Evolutionary conservation across 768 basidiomycete species (phyloP), one percentile per base, ranked within the genome.

Genomic region (Tylopilus balloui): DNA sequence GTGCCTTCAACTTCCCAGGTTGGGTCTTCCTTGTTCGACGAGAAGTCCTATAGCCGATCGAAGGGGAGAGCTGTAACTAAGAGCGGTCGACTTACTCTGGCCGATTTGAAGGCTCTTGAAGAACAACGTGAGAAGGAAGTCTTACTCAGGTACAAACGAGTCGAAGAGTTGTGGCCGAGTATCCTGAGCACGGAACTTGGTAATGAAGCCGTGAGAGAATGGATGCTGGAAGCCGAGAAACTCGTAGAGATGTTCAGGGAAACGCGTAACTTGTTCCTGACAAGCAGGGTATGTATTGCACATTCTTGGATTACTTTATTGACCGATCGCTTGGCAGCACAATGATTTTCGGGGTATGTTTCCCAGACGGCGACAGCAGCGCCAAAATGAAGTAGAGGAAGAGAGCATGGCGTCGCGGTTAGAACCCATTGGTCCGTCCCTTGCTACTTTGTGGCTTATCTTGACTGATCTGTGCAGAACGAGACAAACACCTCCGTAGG

Each of bases 221-320:
- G 93, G 88, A 70, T 95, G 55, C 62, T 84, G 24, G 84, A 91
- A 58, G 91, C 92, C 0, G 89, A 91, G 62, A 86, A 81, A 57
- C 72, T 99, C 39, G 78, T 96, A 4, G 93, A 96, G 52, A 84
- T 80, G 64, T 97, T 93, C 69, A 73, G 95, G 45, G 86, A 92
- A 70, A 93, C 93, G 1, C 78, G 84, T 52, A 80, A 83, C 52
- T 63, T 97, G 54, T 99, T 95, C 62, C 75, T 86, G 57, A 82
- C 85, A 3, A 84, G 84, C 24, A 71, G 84, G 57, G 92, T 92
- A 51, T 58, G 81, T 68, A 47, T 36, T 58, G 77, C 67, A n/a
- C 36, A 20, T 32, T 36, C 11, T 25, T 42, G 29, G 3, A 13
- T 48, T 12, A 12, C 36, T 2, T n/a, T 19, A n/a, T 17, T 31